phyloP scores from a whole-genome alignment of 306 rosid genomes.

The Lablab purpureus region DNA sequence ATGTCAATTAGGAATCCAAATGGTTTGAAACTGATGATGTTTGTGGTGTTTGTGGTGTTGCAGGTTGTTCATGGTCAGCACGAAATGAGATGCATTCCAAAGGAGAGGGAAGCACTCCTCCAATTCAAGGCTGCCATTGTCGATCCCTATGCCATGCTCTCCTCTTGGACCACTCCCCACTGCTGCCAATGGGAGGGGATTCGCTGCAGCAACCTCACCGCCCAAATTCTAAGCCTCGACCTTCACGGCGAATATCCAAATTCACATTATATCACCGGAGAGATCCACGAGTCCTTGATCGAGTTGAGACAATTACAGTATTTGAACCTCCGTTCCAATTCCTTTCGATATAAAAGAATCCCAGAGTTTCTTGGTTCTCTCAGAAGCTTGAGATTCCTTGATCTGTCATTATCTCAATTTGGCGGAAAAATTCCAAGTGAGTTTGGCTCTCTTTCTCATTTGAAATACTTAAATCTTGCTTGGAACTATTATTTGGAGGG shows the following conservation, averaged over 20 bases:
- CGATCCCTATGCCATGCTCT: not conserved
- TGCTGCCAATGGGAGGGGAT: conserved; percentile 46
- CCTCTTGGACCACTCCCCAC: conserved; percentile 37
- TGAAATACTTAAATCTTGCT: conserved; percentile 32
- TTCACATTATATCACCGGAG: not conserved
- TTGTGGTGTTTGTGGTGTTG: not conserved
- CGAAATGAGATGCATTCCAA: not conserved
- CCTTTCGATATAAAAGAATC: not conserved
- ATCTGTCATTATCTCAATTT: not conserved
- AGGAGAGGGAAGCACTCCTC: conserved; percentile 36
- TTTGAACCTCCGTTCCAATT: not conserved
- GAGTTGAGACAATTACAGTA: not conserved
- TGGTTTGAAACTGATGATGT: not conserved
- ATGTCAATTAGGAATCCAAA: no score
- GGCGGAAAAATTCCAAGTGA: not conserved
- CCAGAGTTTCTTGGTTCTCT: conserved; percentile 2
- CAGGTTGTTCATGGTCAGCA: not conserved
- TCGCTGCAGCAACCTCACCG: conserved; percentile 33
- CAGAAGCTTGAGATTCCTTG: not conserved
- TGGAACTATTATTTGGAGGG: not conserved
- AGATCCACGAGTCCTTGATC: not conserved
- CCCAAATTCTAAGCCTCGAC: not conserved
- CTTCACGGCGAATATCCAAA: not conserved
- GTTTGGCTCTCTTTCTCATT: not conserved
- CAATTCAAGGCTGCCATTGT: conserved; percentile 24